These are phyloP conservation scores for Eleusine indica DNA, from an alignment of 176 grass and related monocot species.

Conservation along the genomic window DNA sequence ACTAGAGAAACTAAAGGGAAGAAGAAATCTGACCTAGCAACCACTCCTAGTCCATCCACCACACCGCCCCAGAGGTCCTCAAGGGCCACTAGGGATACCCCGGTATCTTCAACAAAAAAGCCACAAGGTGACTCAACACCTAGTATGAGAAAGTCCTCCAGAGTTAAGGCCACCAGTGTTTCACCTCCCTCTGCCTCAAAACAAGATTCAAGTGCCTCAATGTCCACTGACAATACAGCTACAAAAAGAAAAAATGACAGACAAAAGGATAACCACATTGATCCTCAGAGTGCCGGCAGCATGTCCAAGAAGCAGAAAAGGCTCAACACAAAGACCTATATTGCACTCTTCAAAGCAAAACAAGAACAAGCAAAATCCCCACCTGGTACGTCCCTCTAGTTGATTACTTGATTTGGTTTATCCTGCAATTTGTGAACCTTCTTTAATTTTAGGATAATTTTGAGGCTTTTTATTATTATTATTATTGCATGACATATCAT, in stretches of 20 bases:
- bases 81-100: slow-evolving; percentile 16
- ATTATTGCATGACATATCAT: too few relatives aligned
- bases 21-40: slow-evolving; percentile 27
- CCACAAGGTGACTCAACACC: slow-evolving; percentile 7
- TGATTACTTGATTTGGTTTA: slow-evolving; percentile 1
- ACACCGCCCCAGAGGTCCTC: slow-evolving; percentile 24
- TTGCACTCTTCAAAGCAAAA: slow-evolving; percentile 18
- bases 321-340: slow-evolving; percentile 40
- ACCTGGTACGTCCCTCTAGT: not conserved
- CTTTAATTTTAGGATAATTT: not conserved
- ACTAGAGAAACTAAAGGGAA: slow-evolving; percentile 49
- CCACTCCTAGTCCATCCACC: slow-evolving; percentile 3
- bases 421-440: slow-evolving; percentile 4
- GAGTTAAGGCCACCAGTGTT: not conserved
- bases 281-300: not conserved
- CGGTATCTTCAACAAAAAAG: slow-evolving; percentile 26
- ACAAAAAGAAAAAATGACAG: slow-evolving; percentile 37
- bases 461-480: too few relatives aligned
- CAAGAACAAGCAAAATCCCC: slow-evolving; percentile 9
- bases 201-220: slow-evolving; percentile 23
- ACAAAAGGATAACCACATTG: not conserved
- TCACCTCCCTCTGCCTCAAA: slow-evolving; percentile 14
- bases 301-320: slow-evolving; percentile 48
- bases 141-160: slow-evolving; percentile 24
- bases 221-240: not conserved